These are phyloP conservation scores for Lignosus rhinocerotis DNA, from an alignment of 1,284 basidiomycete species.

Conservation along the genomic window DNA sequence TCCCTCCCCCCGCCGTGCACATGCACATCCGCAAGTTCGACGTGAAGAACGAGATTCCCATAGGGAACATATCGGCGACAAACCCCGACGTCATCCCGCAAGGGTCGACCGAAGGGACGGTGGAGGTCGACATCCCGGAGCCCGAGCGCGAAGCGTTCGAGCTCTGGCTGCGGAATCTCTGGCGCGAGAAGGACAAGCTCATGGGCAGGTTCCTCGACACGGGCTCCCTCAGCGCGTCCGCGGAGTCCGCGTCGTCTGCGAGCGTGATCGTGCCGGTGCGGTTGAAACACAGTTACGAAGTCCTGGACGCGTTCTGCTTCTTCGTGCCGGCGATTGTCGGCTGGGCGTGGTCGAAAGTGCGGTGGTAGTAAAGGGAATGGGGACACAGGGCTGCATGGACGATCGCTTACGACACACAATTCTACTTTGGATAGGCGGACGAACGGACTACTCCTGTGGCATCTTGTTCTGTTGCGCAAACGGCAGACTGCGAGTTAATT, in stretches of 20 bases:
- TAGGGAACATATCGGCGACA: conserved; percentile 52
- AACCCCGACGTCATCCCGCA: conserved; percentile 38
- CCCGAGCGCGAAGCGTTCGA: conserved; percentile 77
- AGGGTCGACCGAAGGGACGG: conserved; percentile 30
- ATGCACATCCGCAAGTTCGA: conserved; percentile 83
- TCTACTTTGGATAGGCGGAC: not conserved
- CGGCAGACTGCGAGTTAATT: conserved; percentile 5
- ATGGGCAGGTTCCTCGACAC: conserved; percentile 65
- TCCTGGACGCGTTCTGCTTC: conserved; percentile 68
- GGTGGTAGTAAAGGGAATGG: not conserved
- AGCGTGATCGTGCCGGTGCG: conserved; percentile 59
- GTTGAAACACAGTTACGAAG: conserved; percentile 52
- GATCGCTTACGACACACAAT: conserved; percentile 4
- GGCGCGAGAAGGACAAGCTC: conserved; percentile 82
- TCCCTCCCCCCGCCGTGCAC: conserved; percentile 85
- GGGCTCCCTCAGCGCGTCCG: conserved; percentile 37
- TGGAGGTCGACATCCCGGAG: conserved; percentile 64
- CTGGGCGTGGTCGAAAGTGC: conserved; percentile 49
- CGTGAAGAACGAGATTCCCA: conserved; percentile 64
- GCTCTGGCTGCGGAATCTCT: conserved; percentile 78
- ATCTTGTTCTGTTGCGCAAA: conserved; percentile 2
- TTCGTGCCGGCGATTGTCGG: conserved; percentile 59
- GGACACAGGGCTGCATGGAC: conserved; percentile 2
- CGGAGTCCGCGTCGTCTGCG: conserved; percentile 20
- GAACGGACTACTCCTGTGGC: not conserved